Base-by-base conservation (phyloP, 164 flowering plant genomes). In the Nymphaea thermarum region DNA sequence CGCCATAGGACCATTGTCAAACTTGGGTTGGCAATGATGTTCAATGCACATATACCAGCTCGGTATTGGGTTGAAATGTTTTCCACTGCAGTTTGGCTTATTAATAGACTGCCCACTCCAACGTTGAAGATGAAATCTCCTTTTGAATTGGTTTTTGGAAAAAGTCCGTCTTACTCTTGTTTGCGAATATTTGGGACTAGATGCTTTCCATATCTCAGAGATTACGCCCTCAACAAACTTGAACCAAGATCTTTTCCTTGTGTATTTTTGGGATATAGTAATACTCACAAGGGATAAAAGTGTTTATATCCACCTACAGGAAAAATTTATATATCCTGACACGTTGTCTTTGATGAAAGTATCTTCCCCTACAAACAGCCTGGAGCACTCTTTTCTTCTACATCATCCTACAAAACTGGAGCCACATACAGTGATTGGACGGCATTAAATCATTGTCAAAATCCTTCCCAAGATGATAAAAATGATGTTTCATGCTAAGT, bases 41-140 rank as follows among this genome's bases (percentile, higher is more conserved):
- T 47, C 10, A 51, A 63, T 6, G 51, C 65, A 4, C 2, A 6
- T 10, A 0, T 74, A 2, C 70, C 73, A 4, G 17, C 3, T 10
- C 10, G 3, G 0, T 63, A 51, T 43, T 74, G 71, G 67, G 77
- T 66, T 16, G 66, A 74, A 4, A 59, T 59, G 5, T 63, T 70
- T 36, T 6, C 60, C 3, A 67, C 17, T 47, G 67, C 59, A 2
- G n/a, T 45, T 2, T 65, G 36, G 17, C 36, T 70, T 7, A 53
- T 65, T 2, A 74, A 70, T 43, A 16, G 44, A 2, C 15, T 44
- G 3, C 62, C 70, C 2, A 36, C 71, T 8, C 62, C 57, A 4
- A 3, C 7, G 15, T 17, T 71, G 14, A 4, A 42, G 7, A 62
- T 43, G 8, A 17, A 63, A 1, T 65, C 42, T 18, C 68, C 55